Percentiles rank a stretch among this genome's conserved stretches.
Conservation (phyloP, 441 rosid species). For the Adansonia madagascariensis region DNA sequence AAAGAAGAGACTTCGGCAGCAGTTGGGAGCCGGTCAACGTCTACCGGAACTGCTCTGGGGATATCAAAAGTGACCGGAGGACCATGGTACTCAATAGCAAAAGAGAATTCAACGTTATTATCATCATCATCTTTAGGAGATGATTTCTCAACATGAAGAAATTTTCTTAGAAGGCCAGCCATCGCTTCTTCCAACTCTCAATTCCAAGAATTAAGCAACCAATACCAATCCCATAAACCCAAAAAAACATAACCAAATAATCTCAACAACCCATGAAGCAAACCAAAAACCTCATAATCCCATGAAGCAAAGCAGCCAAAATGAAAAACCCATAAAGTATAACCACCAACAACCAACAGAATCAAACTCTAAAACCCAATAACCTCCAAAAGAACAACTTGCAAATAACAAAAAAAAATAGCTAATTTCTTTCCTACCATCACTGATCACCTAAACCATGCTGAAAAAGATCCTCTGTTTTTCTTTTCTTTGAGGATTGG, state of each 20-base stretch:
- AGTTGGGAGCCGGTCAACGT: slow-evolving; percentile 50
- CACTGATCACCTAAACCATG: background rate
- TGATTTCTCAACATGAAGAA: slow-evolving; percentile 45
- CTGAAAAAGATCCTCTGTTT: slow-evolving; percentile 5
- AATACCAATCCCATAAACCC: slow-evolving; percentile 30
- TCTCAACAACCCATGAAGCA: slow-evolving; percentile 6
- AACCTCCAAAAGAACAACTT: slow-evolving; percentile 15
- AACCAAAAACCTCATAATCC: background rate
- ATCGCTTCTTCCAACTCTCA: slow-evolving; percentile 34
- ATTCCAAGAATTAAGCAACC: slow-evolving; percentile 17
- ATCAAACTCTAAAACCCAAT: slow-evolving; percentile 28
- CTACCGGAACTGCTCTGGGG: slow-evolving; percentile 56
- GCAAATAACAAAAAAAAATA: slow-evolving; percentile 8
- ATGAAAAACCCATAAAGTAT: background rate
- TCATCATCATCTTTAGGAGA: slow-evolving; percentile 36
- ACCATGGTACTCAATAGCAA: slow-evolving; percentile 56
- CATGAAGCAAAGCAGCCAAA: background rate
- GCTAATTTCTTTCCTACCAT: slow-evolving; percentile 8
- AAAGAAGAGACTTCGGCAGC: slow-evolving; percentile 47
- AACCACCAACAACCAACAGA: slow-evolving; percentile 9
- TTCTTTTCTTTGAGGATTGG: background rate
- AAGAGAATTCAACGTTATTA: slow-evolving; percentile 46
- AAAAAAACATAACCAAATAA: background rate
- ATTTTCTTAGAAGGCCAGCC: slow-evolving; percentile 55
- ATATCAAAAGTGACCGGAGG: slow-evolving; percentile 42